phyloP scores from a whole-genome alignment of 495 filamentous ascomycete species.

The Bombardia bombarda region DNA sequence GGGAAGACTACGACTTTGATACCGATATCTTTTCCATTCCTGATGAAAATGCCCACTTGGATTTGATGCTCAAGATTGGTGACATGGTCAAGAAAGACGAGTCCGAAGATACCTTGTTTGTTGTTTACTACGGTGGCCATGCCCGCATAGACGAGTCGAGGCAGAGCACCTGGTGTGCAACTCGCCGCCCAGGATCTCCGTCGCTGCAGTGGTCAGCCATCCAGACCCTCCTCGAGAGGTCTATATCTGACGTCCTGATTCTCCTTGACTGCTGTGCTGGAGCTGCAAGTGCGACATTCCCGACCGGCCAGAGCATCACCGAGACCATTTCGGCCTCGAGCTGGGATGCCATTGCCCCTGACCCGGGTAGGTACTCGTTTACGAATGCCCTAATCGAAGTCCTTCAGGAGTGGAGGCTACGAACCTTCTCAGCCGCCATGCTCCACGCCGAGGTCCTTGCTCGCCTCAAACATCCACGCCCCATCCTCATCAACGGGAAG shows the following conservation, averaged over 20 bases:
- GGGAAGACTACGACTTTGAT: conserved; percentile 37
- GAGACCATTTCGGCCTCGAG: conserved; percentile 47
- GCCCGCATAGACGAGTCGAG: conserved; percentile 42
- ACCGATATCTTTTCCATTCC: conserved; percentile 45
- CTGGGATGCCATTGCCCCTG: conserved; percentile 44
- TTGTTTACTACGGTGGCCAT: conserved; percentile 50
- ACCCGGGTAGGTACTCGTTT: conserved; percentile 44
- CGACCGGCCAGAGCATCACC: conserved; percentile 40
- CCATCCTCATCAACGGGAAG: conserved; percentile 40
- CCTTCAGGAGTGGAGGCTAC: conserved; percentile 39
- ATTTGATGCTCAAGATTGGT: conserved; percentile 40
- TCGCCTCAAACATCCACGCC: conserved; percentile 42
- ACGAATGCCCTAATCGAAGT: conserved; percentile 45
- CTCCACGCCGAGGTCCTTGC: conserved; percentile 45
- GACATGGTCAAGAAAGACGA: conserved; percentile 44
- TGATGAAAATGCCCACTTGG: conserved; percentile 40
- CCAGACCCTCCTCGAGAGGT: conserved; percentile 44
- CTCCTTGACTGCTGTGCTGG: conserved; percentile 48
- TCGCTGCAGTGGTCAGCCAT: conserved; percentile 48
- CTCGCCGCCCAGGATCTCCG: conserved; percentile 30
- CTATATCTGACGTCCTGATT: conserved; percentile 44
- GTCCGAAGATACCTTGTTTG: conserved; percentile 37
- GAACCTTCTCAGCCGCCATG: conserved; percentile 42
- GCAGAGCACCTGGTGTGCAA: conserved; percentile 46
- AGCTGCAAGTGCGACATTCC: conserved; percentile 41